Percentiles rank a stretch among this genome's conserved stretches.
phyloP scores from a whole-genome alignment of 345 rosid genomes.

The Ceriops zippeliana region DNA sequence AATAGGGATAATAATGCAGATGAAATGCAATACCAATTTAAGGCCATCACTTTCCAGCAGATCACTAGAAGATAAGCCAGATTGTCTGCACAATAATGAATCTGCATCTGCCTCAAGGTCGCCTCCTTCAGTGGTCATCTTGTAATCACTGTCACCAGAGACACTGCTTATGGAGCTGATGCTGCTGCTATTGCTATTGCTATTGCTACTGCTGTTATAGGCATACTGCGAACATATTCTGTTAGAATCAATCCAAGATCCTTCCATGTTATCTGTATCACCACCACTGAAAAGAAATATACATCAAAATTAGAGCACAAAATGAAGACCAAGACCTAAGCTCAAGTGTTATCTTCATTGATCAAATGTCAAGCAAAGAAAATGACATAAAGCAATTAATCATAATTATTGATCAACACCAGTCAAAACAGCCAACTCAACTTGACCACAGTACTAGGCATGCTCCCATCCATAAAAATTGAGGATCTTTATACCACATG shows the following conservation, averaged over 20 bases:
- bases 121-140: slow-evolving; percentile 59
- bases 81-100: slow-evolving; percentile 86
- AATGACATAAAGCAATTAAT: background rate
- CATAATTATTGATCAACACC: background rate
- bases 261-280: slow-evolving; percentile 57
- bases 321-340: slow-evolving; percentile 15
- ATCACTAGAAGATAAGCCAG: slow-evolving; percentile 75
- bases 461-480: background rate
- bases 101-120: slow-evolving; percentile 99
- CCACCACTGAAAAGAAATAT: slow-evolving; percentile 54
- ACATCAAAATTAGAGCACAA: background rate
- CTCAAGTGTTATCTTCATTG: background rate
- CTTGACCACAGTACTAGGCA: background rate
- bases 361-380: background rate
- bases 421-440: background rate
- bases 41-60: slow-evolving; percentile 61
- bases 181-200: slow-evolving; percentile 84
- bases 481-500: too few relatives aligned
- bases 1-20: slow-evolving; percentile 5
- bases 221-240: slow-evolving; percentile 53
- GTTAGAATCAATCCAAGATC: slow-evolving; percentile 58
- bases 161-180: slow-evolving; percentile 84
- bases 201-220: slow-evolving; percentile 89
- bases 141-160: slow-evolving; percentile 83
- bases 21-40: slow-evolving; percentile 54